Evolutionary conservation across 2,329 filamentous ascomycete species (phyloP).

Genomic region (Fulvia fulva): DNA sequence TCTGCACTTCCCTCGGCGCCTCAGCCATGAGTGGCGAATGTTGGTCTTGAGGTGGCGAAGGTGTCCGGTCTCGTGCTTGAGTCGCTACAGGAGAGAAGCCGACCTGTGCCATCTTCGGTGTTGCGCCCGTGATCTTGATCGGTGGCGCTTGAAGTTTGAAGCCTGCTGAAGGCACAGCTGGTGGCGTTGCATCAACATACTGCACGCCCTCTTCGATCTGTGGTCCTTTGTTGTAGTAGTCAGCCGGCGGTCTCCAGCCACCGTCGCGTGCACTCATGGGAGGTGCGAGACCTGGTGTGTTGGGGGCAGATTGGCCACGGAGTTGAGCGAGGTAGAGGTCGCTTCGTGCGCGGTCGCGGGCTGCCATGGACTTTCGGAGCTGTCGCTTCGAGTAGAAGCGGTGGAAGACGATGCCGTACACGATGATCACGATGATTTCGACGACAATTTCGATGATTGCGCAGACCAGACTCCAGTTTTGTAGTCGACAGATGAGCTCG

Average conservation of each 20-base stretch:
- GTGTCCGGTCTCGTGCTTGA: constrained; percentile 19
- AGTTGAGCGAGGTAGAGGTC: constrained; percentile 80
- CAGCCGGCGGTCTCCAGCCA: constrained; percentile 44
- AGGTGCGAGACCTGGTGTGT: constrained; percentile 61
- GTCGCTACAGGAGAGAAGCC: constrained; percentile 54
- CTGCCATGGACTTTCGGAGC: constrained; percentile 93
- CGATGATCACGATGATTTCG: constrained; percentile 82
- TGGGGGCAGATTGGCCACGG: constrained; percentile 77
- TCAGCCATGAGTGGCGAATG: constrained; percentile 37
- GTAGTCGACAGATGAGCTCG: constrained; percentile 80
- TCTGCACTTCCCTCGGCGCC: constrained; percentile 45
- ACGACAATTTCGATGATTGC: constrained; percentile 95
- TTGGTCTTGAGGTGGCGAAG: constrained; percentile 33
- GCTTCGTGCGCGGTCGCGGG: constrained; percentile 87
- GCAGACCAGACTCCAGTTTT: constrained; percentile 96
- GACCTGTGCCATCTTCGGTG: constrained; percentile 62
- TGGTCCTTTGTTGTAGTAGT: constrained; percentile 35
- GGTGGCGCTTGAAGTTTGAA: constrained; percentile 89
- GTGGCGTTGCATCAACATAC: constrained; percentile 56
- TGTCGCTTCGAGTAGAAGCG: constrained; percentile 95
- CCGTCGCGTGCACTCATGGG: constrained; percentile 57
- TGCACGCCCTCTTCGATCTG: constrained; percentile 44
- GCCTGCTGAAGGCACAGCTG: constrained; percentile 45
- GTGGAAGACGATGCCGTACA: constrained; percentile 95
- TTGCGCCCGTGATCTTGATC: constrained; percentile 70